Conservation (phyloP, 2,329 filamentous ascomycete species). For the Penicillium sp. region DNA sequence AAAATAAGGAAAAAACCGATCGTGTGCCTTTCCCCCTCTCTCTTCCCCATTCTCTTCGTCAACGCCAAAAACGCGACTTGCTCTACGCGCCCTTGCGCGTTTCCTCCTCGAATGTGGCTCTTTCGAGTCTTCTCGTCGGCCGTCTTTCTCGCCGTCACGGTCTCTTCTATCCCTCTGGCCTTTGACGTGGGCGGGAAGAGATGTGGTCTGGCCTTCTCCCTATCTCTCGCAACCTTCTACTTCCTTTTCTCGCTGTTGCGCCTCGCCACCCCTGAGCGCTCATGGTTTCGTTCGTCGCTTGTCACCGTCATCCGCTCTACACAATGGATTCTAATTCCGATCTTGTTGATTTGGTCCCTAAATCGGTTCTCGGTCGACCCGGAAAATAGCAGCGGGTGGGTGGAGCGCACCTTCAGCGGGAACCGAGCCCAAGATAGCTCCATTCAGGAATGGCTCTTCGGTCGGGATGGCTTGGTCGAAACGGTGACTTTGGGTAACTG, state of each 20-base stretch:
- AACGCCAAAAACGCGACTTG: slow-evolving; percentile 5
- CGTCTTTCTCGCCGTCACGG: slow-evolving; percentile 84
- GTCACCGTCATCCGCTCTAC: slow-evolving; percentile 68
- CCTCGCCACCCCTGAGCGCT: slow-evolving; percentile 75
- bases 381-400: slow-evolving; percentile 68
- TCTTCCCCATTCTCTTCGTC: slow-evolving; percentile 7
- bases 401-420: slow-evolving; percentile 72
- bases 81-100: slow-evolving; percentile 17
- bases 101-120: slow-evolving; percentile 68
- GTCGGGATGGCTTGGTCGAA: slow-evolving; percentile 79
- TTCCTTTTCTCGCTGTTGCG: slow-evolving; percentile 80
- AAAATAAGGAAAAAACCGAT: slow-evolving; percentile 14
- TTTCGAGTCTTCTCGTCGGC: slow-evolving; percentile 76
- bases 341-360: slow-evolving; percentile 88
- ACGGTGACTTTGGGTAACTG: slow-evolving; percentile 77
- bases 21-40: slow-evolving; percentile 16
- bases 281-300: slow-evolving; percentile 70
- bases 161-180: slow-evolving; percentile 92
- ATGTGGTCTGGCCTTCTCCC: slow-evolving; percentile 89
- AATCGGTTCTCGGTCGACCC: slow-evolving; percentile 92
- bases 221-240: slow-evolving; percentile 87
- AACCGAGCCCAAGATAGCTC: slow-evolving; percentile 63
- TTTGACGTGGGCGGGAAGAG: slow-evolving; percentile 97
- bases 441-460: slow-evolving; percentile 82
- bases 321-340: slow-evolving; percentile 84